Evolutionary conservation across 2,329 filamentous ascomycete species (phyloP).

Genomic region (Metarhizium guizhouense): DNA sequence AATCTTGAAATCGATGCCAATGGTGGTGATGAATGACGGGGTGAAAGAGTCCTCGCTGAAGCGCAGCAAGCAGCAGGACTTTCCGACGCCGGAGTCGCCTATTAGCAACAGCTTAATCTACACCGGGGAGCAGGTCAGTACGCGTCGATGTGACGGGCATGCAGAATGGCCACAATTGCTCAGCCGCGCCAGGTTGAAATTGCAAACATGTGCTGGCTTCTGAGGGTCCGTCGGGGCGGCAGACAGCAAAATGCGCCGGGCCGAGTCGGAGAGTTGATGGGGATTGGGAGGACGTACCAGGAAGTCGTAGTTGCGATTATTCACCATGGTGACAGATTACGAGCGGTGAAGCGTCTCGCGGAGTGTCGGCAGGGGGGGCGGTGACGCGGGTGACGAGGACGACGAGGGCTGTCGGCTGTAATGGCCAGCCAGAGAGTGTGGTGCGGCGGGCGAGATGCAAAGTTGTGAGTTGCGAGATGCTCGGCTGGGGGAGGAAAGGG

Average conservation of each 20-base stretch:
- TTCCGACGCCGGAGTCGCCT: slow-evolving; percentile 92
- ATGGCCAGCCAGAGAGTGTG: background rate
- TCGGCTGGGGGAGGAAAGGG: slow-evolving; percentile 4
- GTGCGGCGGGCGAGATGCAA: background rate
- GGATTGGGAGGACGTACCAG: slow-evolving; percentile 53
- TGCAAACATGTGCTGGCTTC: background rate
- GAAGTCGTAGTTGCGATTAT: slow-evolving; percentile 98
- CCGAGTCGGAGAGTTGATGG: background rate
- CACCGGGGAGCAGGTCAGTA: background rate
- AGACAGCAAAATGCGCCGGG: background rate
- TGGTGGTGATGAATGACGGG: slow-evolving; percentile 96
- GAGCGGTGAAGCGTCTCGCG: slow-evolving; percentile 5
- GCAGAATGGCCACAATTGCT: background rate
- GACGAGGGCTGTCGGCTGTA: background rate
- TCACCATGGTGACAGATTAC: slow-evolving; percentile 61
- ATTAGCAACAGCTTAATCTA: slow-evolving; percentile 97
- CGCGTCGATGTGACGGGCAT: background rate
- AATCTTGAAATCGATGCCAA: slow-evolving; percentile 99
- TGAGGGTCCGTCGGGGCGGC: background rate
- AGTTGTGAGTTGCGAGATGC: slow-evolving; percentile 1
- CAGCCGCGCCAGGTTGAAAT: background rate
- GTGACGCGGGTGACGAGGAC: background rate
- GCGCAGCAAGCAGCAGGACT: slow-evolving; percentile 91
- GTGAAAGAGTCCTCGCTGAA: slow-evolving; percentile 98
- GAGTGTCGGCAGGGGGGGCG: background rate